phyloP scores from a whole-genome alignment of 1,284 basidiomycete genomes.

The Vanrija sp. region DNA sequence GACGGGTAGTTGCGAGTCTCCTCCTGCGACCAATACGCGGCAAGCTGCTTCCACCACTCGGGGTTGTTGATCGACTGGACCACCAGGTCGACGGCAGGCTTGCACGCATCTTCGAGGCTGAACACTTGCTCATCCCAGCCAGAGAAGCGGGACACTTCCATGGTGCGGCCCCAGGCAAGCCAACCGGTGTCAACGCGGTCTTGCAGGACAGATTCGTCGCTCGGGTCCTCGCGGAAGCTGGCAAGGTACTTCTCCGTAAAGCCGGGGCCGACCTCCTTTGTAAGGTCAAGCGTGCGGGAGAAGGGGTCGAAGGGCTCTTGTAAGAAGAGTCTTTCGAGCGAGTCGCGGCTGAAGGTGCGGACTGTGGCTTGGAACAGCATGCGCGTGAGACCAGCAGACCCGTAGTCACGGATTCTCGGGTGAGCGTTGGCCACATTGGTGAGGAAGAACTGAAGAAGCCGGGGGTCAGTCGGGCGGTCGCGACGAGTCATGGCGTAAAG shows the following conservation, averaged over 20 bases:
- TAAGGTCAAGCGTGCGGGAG: slow-evolving; percentile 56
- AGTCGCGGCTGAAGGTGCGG: slow-evolving; percentile 67
- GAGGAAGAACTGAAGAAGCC: slow-evolving; percentile 66
- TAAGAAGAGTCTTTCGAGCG: slow-evolving; percentile 65
- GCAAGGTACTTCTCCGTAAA: slow-evolving; percentile 59
- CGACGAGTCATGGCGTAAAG: slow-evolving; percentile 69
- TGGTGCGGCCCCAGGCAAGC: slow-evolving; percentile 69
- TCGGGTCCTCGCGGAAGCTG: slow-evolving; percentile 48
- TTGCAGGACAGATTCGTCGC: slow-evolving; percentile 41
- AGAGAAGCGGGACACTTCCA: slow-evolving; percentile 64
- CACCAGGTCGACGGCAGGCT: slow-evolving; percentile 61
- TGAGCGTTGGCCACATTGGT: slow-evolving; percentile 71
- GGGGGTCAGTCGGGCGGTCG: slow-evolving; percentile 64
- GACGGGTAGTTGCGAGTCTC: slow-evolving; percentile 46
- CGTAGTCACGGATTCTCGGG: slow-evolving; percentile 68
- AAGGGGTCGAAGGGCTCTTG: slow-evolving; percentile 77
- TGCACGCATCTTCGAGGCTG: slow-evolving; percentile 64
- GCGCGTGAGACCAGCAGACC: slow-evolving; percentile 69
- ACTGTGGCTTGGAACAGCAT: slow-evolving; percentile 76
- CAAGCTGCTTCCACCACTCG: slow-evolving; percentile 58
- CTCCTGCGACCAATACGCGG: slow-evolving; percentile 47
- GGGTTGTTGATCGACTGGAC: slow-evolving; percentile 53
- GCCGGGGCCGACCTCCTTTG: slow-evolving; percentile 23
- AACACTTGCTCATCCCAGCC: slow-evolving; percentile 55
- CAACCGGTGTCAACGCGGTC: slow-evolving; percentile 85